Conservation (phyloP, 805 yeast species). For the Ogataea allantospora region DNA sequence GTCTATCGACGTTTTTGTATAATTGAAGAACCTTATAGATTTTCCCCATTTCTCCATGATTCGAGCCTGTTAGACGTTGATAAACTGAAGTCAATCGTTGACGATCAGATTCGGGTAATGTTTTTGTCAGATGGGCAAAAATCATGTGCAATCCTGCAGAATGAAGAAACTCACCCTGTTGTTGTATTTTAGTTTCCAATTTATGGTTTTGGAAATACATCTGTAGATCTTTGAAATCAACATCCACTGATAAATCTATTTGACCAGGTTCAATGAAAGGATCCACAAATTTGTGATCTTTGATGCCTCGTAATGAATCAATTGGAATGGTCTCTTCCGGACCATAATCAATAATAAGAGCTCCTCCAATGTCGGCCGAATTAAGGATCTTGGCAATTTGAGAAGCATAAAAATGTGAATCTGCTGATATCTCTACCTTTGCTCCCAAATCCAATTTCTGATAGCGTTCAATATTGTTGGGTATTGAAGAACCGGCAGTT, state of each 20-base stretch:
- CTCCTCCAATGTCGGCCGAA: conserved; percentile 52
- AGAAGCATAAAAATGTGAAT: conserved; percentile 56
- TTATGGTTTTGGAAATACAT: conserved; percentile 31
- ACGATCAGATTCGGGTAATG: conserved; percentile 40
- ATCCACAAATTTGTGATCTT: conserved; percentile 66
- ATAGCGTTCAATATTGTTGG: conserved; percentile 50
- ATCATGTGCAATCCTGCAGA: conserved; percentile 73
- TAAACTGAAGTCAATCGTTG: conserved; percentile 57
- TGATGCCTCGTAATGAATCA: conserved; percentile 72
- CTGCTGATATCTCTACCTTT: conserved; percentile 72
- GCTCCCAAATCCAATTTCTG: conserved; percentile 52
- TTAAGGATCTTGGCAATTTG: conserved; percentile 45
- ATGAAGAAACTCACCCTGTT: conserved; percentile 80
- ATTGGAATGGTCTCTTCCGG: conserved; percentile 57
- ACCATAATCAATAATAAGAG: conserved; percentile 78
- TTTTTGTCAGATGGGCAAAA: conserved; percentile 52
- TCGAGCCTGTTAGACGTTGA: conserved; percentile 59
- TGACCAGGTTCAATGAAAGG: conserved; percentile 77
- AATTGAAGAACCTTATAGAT: conserved; percentile 61
- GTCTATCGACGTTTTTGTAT: conserved; percentile 1
- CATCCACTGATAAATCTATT: conserved; percentile 81
- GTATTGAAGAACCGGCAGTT: conserved; percentile 62
- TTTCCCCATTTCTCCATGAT: conserved; percentile 69
- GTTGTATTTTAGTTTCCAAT: conserved; percentile 31
- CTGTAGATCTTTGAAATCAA: conserved; percentile 66